These are phyloP conservation scores for Wickerhamomyces subpelliculosus DNA, from an alignment of 805 yeast species.

Conservation along the genomic window DNA sequence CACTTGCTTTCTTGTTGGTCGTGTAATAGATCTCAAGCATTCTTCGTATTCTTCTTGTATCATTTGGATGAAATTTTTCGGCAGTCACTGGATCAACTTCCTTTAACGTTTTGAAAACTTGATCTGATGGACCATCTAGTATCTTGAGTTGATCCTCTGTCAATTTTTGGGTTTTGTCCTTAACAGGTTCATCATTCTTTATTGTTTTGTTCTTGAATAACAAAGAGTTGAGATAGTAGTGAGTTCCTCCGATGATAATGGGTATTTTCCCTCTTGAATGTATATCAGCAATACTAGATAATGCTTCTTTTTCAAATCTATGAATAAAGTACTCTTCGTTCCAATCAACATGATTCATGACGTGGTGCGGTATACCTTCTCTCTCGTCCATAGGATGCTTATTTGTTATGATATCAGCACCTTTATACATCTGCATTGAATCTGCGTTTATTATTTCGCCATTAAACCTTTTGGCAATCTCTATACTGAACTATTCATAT, in stretches of 20 bases:
- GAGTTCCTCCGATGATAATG: constrained; percentile 92
- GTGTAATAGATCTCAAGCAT: constrained; percentile 73
- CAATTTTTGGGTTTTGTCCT: constrained; percentile 6
- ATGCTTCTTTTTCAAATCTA: constrained; percentile 69
- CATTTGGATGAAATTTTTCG: constrained; percentile 86
- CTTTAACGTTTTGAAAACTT: constrained; percentile 40
- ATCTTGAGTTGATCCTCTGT: constrained; percentile 31
- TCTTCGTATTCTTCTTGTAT: constrained; percentile 66
- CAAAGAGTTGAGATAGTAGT: constrained; percentile 79
- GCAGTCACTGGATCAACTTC: constrained; percentile 66
- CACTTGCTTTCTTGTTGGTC: constrained; percentile 65
- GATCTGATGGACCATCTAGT: constrained; percentile 49
- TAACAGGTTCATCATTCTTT: constrained; percentile 20
- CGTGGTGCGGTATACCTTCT: constrained; percentile 72
- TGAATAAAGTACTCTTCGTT: constrained; percentile 75
- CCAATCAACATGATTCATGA: constrained; percentile 82
- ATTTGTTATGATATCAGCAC: constrained; percentile 73
- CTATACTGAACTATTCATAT: constrained; percentile 52
- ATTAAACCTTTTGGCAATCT: constrained; percentile 64
- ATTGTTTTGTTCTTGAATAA: constrained; percentile 66
- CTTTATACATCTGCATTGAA: constrained; percentile 90
- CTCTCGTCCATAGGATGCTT: constrained; percentile 84
- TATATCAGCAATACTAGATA: constrained; percentile 52
- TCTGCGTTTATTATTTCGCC: constrained; percentile 96
- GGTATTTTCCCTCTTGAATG: constrained; percentile 68